Base-by-base conservation (phyloP, 1,284 basidiomycete genomes). In the Omphalotus olearius region DNA sequence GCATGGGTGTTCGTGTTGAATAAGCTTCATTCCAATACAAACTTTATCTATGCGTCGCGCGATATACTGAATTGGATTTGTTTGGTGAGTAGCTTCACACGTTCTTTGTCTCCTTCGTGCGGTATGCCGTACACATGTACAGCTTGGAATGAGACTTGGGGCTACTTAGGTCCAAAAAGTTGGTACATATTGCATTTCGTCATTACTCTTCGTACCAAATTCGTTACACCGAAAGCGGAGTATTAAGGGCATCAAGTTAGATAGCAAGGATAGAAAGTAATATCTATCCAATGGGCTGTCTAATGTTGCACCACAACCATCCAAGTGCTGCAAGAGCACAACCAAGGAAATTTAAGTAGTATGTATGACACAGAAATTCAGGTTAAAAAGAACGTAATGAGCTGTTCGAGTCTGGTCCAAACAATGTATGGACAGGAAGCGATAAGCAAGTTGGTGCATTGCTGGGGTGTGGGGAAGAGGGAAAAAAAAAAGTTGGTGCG, bases 121-220 rank as follows among this genome's bases (percentile, higher is more conserved):
- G 30, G 30, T 33, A 33, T 33, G 30, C 30, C 30, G 30, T 33
- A 33, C 30, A 33, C 30, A 13, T 9, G 30, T 33, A 23, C 23
- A 23, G 23, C 23, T 23, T 33, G 7, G 2, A n/a, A 13, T 9
- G 30, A 13, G 9, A 9, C 7, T 2, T 33, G 3, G 30, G 30
- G 30, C 30, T 13, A 23, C 23, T 3, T 23, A 23, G 5, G 41
- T 13, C 20, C 13, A 5, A 14, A 26, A 14, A 18, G 6, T 46
- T 20, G 16, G n/a, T 33, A n/a, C n/a, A n/a, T n/a, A 36, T 45
- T 47, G 57, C 43, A 39, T 75, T 7, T 66, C 71, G 1, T 45
- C 66, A 17, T 54, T 68, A 37, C 51, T 45, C 26, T 35, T 52
- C 51, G 51, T 52, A 35, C 45, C 45, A 52, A 33, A 13, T 33